Percentiles rank a stretch among this genome's conserved stretches.
These are phyloP conservation scores for Angomonas ambiguus DNA, from an alignment of 208 protist genomes.

Conservation along the genomic window DNA sequence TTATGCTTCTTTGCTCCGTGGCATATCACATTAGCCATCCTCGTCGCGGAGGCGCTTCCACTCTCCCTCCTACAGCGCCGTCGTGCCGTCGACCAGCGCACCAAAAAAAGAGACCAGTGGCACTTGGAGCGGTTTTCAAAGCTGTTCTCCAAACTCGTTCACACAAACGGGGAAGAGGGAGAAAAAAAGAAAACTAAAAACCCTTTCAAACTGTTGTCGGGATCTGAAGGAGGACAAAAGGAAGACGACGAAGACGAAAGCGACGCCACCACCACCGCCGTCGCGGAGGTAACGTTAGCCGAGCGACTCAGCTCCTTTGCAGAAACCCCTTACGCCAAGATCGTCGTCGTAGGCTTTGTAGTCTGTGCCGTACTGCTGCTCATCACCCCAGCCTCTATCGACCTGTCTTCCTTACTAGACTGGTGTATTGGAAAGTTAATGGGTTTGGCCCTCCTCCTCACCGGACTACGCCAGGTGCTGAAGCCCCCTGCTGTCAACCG, in stretches of 20 bases:
- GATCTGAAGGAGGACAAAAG: neutral
- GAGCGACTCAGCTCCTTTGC: neutral
- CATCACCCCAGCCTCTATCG: neutral
- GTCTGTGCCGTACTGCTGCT: neutral
- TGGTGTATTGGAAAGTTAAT: neutral
- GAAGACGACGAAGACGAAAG: neutral
- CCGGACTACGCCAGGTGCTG: neutral
- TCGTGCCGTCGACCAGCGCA: slow-evolving; percentile 8
- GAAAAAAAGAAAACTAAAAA: neutral
- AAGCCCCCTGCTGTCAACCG: neutral
- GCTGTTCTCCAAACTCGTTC: neutral
- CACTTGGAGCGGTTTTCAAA: neutral
- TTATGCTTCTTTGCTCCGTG: slow-evolving; percentile 13
- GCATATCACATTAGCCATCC: slow-evolving; percentile 15
- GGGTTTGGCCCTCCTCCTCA: neutral
- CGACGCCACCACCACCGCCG: too few relatives aligned
- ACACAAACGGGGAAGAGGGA: neutral
- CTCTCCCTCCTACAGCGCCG: slow-evolving; percentile 10
- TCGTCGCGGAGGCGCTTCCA: slow-evolving; percentile 4
- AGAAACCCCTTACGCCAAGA: neutral
- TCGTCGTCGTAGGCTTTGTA: neutral
- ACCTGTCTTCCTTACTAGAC: neutral
- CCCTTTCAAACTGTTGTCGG: neutral
- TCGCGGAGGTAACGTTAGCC: neutral
- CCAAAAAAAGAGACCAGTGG: neutral